These are phyloP conservation scores for Acanthochlamys bracteata DNA, from an alignment of 106 monocot genomes.

Conservation along the genomic window DNA sequence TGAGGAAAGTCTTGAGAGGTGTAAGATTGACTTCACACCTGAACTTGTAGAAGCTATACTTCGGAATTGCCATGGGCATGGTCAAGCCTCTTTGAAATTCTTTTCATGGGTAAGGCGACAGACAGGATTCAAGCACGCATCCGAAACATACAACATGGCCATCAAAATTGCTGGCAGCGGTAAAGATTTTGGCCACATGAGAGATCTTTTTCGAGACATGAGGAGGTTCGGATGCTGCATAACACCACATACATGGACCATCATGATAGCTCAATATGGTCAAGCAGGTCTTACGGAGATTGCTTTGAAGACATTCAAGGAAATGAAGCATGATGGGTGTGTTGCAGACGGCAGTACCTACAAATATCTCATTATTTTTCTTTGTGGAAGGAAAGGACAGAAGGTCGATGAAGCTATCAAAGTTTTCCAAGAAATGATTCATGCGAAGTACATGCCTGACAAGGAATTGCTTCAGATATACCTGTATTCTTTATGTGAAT, in stretches of 20 bases:
- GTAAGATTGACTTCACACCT: constrained; percentile 41
- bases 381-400: constrained; percentile 64
- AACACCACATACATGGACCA: constrained; percentile 77
- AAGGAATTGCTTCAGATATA: constrained; percentile 41
- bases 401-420: constrained; percentile 57
- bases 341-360: constrained; percentile 52
- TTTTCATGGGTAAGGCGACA: constrained; percentile 60
- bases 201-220: constrained; percentile 68
- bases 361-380: constrained; percentile 65
- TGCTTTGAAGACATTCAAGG: constrained; percentile 56
- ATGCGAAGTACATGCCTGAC: constrained; percentile 48
- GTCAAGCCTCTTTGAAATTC: constrained; percentile 48
- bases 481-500: constrained; percentile 71
- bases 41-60: constrained; percentile 46
- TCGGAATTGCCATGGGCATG: constrained; percentile 30
- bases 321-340: constrained; percentile 60
- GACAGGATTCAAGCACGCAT: constrained; percentile 35
- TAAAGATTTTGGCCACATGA: constrained; percentile 83
- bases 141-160: constrained; percentile 68
- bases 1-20: constrained; percentile 34
- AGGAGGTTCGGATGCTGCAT: constrained; percentile 25
- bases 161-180: constrained; percentile 80
- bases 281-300: constrained; percentile 73
- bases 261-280: constrained; percentile 89
- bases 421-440: constrained; percentile 62